Evolutionary conservation across 2,329 filamentous ascomycete genomes (phyloP), one percentile per base, ranked within the genome.

Genomic region (Xylariaceae sp.): DNA sequence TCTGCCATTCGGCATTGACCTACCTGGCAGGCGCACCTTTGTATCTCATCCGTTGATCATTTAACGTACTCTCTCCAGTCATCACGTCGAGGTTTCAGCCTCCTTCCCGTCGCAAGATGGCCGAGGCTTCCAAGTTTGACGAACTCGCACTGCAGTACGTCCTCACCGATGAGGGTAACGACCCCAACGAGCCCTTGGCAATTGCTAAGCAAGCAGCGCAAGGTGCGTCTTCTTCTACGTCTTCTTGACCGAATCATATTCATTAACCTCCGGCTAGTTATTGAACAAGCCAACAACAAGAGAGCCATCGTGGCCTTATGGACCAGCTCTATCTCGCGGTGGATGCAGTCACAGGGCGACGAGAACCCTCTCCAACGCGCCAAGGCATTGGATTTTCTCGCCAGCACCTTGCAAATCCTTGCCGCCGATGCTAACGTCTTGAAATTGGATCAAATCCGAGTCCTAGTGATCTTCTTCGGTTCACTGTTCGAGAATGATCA

Each of bases 401-500:
- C 82, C 1, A 72, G 73, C 18, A 85, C 83, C 0, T 71, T 86
- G 11, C 73, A 78, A 52, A 73, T 75, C n/a, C 66, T 85, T 11
- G 76, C 75, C 49, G 50, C 61, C 10, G 57, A 59, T 51, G 69
- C 76, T 11, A 30, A 30, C 5, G 37, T 13, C 8, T 68, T 85
- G 37, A 81, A 78, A 56, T 68, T 75, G 3, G 80, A 81, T 53
- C 82, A 85, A 76, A 74, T 81, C 37, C 77, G 78, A 53, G 69
- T 82, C 0, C 68, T 82, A 7, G 73, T 83, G 30, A 73, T 74
- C 41, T 85, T 84, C 72, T 85, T 85, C 58, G 78, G 79, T 11
- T 78, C 80, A 59, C 82, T 85, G 75, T 85, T 84, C 63, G 80
- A 80, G 2, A 78, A 81, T 56, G 82, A 85, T 63, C 81, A 84